Base-by-base conservation (phyloP, 2,329 filamentous ascomycete species). In the Aspergillus aculeatinus region DNA sequence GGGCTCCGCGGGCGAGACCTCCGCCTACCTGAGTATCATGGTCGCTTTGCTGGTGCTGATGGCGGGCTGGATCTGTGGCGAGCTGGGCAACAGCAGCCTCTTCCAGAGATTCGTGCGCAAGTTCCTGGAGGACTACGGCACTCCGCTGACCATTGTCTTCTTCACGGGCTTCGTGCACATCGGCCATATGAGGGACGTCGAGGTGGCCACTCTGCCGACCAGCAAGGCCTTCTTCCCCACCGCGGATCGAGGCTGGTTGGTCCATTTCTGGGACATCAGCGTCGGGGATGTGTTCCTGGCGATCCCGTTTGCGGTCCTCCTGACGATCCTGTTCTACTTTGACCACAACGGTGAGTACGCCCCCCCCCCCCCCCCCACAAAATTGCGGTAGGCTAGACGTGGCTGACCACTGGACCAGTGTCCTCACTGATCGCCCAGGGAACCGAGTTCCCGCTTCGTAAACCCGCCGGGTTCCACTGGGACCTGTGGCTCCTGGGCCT, bases 81-180 rank as follows among this genome's bases (percentile, higher is more conserved):
- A 88, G 60, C 74, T 96, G 12, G 91, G 91, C 27, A 80, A 81
- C 19, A 88, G 89, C 69, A 84, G 83, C 53, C 80, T 96, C 1
- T 94, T 96, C 73, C 84, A 86, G 19, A 87, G 92, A 59, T 86
- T 87, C 42, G 78, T 95, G 9, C 85, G 92, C 21, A 87, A 93
- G 64, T 96, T 96, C 68, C 82, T 96, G 65, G 92, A 95, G 72
- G 92, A 96, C 74, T 96, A 96, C 71, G 92, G 91, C 55, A 96
- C 91, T 0, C 91, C 92, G 0, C 79, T 94, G 62, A 91, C 89
- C 0, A 85, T 93, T 57, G 79, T 96, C 61, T 96, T 96, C 81
- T 96, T 96, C 74, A 92, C 92, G 0, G 92, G 92, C 0, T 96
- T 96, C 69, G 89, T 95, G 1, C 90, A 95, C 74, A 86, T 96